Evolutionary conservation across 768 basidiomycete genomes (phyloP), one percentile per base, ranked within the genome.

Genomic region (Auricularia cornea): DNA sequence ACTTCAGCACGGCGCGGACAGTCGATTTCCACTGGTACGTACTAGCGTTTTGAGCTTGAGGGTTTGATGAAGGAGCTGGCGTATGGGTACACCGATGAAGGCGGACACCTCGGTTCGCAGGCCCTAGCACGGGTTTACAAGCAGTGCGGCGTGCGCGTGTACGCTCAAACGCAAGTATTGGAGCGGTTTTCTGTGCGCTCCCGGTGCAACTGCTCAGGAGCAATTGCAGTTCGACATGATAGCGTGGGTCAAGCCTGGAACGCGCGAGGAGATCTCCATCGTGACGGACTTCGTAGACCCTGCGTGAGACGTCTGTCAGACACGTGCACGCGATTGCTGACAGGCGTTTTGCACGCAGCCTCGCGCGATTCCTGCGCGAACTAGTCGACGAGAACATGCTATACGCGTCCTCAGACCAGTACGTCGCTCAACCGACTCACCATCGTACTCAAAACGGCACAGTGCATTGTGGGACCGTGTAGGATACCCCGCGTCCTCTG

Each of bases 361-460:
- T 98, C 67, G 94, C 93, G 2, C 75, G 83, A 51, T 87, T 90
- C 75, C 90, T 95, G 75, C 90, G 85, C 78, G 74, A 81, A 62
- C 80, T 95, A 31, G 84, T 96, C 16, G 83, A 89, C 33, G 68
- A 76, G 63, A 96, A 97, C 72, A 82, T 95, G 61, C 81, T 84
- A 70, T 96, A 97, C 71, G 93, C 92, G 60, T 97, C 94, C 80
- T 92, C 89, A 67, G 94, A 96, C 75, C 93, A 95, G 90, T 92
- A 77, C 71, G 80, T 65, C n/a, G n/a, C n/a, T n/a, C n/a, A n/a
- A n/a, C n/a, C n/a, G 40, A 60, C 68, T 10, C 2, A 40, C 31
- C 54, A 10, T 35, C 12, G n/a, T 32, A 60, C 29, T 23, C 28
- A 61, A 56, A n/a, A n/a, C n/a, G n/a, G 66, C 66, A 79, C 81